phyloP scores from a whole-genome alignment of 169 alveolate genomes.

The Plasmodium knowlesi region DNA sequence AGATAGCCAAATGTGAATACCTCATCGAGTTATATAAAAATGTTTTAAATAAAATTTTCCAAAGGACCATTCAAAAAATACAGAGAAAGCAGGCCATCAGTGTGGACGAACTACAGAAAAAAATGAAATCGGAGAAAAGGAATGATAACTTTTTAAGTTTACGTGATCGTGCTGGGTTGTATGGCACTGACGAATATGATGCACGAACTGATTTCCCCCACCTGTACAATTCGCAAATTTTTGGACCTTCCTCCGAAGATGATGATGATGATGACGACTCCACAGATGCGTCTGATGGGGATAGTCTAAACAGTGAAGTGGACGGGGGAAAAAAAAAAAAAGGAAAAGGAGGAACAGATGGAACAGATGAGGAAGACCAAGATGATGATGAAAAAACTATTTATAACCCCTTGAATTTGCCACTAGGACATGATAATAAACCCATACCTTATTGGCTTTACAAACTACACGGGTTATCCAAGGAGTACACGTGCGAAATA shows the following conservation, averaged over 20 bases:
- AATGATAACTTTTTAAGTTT: slow-evolving; percentile 18
- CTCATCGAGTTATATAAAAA: slow-evolving; percentile 87
- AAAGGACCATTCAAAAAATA: slow-evolving; percentile 89
- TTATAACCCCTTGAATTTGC: slow-evolving; percentile 98
- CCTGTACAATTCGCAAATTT: slow-evolving; percentile 68
- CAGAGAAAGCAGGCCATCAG: slow-evolving; percentile 89
- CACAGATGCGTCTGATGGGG: slow-evolving; percentile 60
- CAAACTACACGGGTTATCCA: slow-evolving; percentile 98
- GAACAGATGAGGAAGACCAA: slow-evolving; percentile 86
- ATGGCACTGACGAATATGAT: not conserved
- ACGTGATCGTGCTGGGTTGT: not conserved
- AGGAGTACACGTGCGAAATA: slow-evolving; percentile 98
- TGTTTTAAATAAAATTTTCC: slow-evolving; percentile 87
- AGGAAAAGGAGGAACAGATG: slow-evolving; percentile 88
- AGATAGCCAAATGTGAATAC: slow-evolving; percentile 90
- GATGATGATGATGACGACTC: slow-evolving; percentile 76
- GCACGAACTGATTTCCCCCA: slow-evolving; percentile 19
- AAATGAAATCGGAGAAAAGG: slow-evolving; percentile 1
- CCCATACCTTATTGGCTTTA: slow-evolving; percentile 99
- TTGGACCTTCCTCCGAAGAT: slow-evolving; percentile 79
- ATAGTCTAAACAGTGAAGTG: slow-evolving; percentile 68
- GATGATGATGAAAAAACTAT: slow-evolving; percentile 93
- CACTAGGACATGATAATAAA: slow-evolving; percentile 99
- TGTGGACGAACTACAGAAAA: slow-evolving; percentile 35
- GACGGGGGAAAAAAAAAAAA: slow-evolving; percentile 89